Base-by-base conservation (phyloP, 805 yeast species). In the Myxozyma neotropica region DNA sequence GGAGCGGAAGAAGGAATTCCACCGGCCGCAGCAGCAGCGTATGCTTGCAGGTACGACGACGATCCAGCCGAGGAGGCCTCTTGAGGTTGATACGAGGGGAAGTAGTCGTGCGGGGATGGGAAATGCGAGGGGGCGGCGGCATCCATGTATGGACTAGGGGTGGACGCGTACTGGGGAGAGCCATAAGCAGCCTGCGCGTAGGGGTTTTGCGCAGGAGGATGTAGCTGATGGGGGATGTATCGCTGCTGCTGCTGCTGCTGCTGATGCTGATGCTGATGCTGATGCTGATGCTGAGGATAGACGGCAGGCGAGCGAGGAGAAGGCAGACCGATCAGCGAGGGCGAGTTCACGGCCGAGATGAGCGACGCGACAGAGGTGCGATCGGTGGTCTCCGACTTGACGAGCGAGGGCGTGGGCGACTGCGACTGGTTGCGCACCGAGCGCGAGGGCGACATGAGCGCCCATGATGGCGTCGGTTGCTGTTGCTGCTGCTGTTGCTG, bases 301-400 rank as follows among this genome's bases (percentile, higher is more conserved):
- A 36, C 45, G 8, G 59, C 59, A 6, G 66, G 64, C 4, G 66
- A 62, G 21, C 64, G 52, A 19, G 66, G 64, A 2, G 64, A 59
- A n/a, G 64, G 66, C 29, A 59, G 61, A n/a, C 64, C 66, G 43
- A 56, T 33, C 31, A 59, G 49, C 7, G 64, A 59, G n/a, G 65
- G 65, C 35, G 65, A 61, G 50, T 46, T 33, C 40, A 59, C 60
- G 26, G 61, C 38, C 4, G 65, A 59, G 39, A 61, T 61, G 48
- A 62, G 57, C n/a, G 66, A 62, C 17, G 66, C 61, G 48, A 62
- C 66, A 21, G 66, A 62, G 8, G 66, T 55, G 47, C 64, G 55
- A 46, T 59, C 66, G 48, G 56, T 36, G 4, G 55, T 39, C 56
- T 62, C 66, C 4, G 64, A 59, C 55, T 53, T 55, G 42, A 57